Conservation (phyloP, 1,284 basidiomycete genomes). For the Termitomyces sp. region DNA sequence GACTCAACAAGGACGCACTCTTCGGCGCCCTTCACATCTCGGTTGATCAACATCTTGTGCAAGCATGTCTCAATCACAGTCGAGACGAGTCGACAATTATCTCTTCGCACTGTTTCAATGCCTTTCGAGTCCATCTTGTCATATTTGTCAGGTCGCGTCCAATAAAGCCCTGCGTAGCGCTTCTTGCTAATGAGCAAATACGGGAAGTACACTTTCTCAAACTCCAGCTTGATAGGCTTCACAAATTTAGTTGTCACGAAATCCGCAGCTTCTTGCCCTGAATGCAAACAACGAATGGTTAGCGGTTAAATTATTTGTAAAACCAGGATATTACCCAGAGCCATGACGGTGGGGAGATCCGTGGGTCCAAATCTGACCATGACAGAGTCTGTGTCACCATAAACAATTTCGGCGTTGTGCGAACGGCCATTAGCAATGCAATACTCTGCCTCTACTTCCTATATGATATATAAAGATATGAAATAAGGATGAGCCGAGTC, state of each 20-base stretch:
- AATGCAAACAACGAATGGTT: background rate
- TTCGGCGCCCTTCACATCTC: slow-evolving; percentile 89
- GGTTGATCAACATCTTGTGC: slow-evolving; percentile 93
- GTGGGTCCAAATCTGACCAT: slow-evolving; percentile 94
- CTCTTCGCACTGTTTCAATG: slow-evolving; percentile 96
- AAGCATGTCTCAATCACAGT: slow-evolving; percentile 96
- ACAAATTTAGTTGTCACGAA: slow-evolving; percentile 90
- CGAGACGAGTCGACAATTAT: slow-evolving; percentile 93
- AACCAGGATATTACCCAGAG: slow-evolving; percentile 55
- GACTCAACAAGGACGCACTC: slow-evolving; percentile 47
- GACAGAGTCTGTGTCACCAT: slow-evolving; percentile 97
- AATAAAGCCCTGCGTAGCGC: slow-evolving; percentile 93
- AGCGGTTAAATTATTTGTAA: background rate
- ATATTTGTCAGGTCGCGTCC: slow-evolving; percentile 90
- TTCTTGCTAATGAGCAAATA: slow-evolving; percentile 97
- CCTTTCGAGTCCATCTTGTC: slow-evolving; percentile 99
- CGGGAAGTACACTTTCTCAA: slow-evolving; percentile 97
- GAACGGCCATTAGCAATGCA: slow-evolving; percentile 80
- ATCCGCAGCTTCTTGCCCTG: slow-evolving; percentile 91
- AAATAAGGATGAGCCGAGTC: background rate
- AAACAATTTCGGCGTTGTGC: slow-evolving; percentile 89
- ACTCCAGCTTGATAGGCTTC: slow-evolving; percentile 95
- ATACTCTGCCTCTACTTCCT: slow-evolving; percentile 89
- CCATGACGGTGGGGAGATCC: slow-evolving; percentile 84
- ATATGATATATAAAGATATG: background rate